Percentiles rank a stretch among this genome's conserved stretches.
Conservation (phyloP, 2,329 filamentous ascomycete species). For the Aspergillus sergii region DNA sequence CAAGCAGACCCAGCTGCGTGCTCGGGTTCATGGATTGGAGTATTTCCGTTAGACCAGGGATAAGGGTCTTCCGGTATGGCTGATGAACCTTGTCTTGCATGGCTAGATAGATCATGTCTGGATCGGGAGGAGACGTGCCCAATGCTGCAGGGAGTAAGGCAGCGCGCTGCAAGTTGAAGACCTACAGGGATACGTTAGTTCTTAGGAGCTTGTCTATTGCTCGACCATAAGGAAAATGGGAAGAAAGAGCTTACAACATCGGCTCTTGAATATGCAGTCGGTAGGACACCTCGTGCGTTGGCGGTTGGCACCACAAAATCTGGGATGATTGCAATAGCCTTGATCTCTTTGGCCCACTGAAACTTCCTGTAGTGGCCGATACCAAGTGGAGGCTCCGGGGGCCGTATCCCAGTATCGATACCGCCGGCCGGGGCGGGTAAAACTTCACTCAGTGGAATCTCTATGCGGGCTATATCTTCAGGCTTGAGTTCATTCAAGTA, state of each 20-base stretch:
- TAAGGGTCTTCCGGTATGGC: slow-evolving; percentile 87
- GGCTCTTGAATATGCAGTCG: slow-evolving; percentile 73
- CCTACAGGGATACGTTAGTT: slow-evolving; percentile 29
- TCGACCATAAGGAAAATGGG: neutral
- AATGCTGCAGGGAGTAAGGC: slow-evolving; percentile 87
- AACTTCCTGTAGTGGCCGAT: slow-evolving; percentile 98
- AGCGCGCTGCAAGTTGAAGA: slow-evolving; percentile 92
- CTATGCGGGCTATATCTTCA: slow-evolving; percentile 84
- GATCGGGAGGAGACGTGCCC: slow-evolving; percentile 84
- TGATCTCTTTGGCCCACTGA: slow-evolving; percentile 90
- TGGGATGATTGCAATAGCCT: slow-evolving; percentile 94
- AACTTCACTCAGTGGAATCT: slow-evolving; percentile 93
- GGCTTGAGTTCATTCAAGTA: slow-evolving; percentile 91
- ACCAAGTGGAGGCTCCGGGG: slow-evolving; percentile 84
- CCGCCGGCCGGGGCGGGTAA: slow-evolving; percentile 88
- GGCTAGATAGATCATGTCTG: slow-evolving; percentile 91
- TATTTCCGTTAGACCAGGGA: slow-evolving; percentile 88
- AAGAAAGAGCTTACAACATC: slow-evolving; percentile 70
- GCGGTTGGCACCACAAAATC: slow-evolving; percentile 96
- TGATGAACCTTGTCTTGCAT: slow-evolving; percentile 99
- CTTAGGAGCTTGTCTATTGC: slow-evolving; percentile 2
- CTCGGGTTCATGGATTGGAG: slow-evolving; percentile 87
- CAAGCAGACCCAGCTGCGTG: slow-evolving; percentile 83
- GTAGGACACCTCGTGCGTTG: slow-evolving; percentile 82
- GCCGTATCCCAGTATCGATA: slow-evolving; percentile 81